Evolutionary conservation across 2,329 filamentous ascomycete genomes (phyloP), one percentile per base, ranked within the genome.

Genomic region (Aschersonia sp.): DNA sequence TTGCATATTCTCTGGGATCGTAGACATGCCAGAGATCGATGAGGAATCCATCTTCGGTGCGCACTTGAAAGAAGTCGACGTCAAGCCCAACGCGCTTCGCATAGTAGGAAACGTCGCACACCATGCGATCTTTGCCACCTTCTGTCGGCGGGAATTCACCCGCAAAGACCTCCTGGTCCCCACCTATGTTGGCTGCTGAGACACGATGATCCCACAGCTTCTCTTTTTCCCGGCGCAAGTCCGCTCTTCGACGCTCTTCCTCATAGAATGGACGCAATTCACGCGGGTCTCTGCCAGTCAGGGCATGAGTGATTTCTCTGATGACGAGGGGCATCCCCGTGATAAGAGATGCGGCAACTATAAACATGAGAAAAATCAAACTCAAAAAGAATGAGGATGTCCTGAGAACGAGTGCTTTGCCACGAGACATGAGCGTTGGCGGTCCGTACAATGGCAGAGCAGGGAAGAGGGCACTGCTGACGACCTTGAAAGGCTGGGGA

Each of bases 21-120:
- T 86, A 94, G 30, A 96, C 73, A 61, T 96, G 90, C 82, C 86
- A 94, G 1, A 96, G 71, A 29, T 85, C 79, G 52, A 96, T 84
- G 43, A 96, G 78, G 60, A 95, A 96, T 1, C 89, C 89, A 57
- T 97, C 90, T 61, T 96, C 89, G 0, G 90, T 96, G 62, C 94
- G 83, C 0, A 96, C 88, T 45, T 85, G 73, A 57, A 87, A 86
- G 8, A 76, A 76, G 58, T 96, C 89, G 30, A 87, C 78, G 51
- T 96, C 87, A 1, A 97, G 73, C 0, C 90, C 90, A 11, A 95
- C 87, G 10, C 89, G 74, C 22, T 86, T 75, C 1, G 90, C 89
- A 60, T 97, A 96, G 60, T 96, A 92, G 3, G 75, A 75, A 22
- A 89, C 78, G 56, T 96, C 85, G 57, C 85, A 87, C 6, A 85